phyloP scores from a whole-genome alignment of 305 asterid species.

The Salvia sclarea region DNA sequence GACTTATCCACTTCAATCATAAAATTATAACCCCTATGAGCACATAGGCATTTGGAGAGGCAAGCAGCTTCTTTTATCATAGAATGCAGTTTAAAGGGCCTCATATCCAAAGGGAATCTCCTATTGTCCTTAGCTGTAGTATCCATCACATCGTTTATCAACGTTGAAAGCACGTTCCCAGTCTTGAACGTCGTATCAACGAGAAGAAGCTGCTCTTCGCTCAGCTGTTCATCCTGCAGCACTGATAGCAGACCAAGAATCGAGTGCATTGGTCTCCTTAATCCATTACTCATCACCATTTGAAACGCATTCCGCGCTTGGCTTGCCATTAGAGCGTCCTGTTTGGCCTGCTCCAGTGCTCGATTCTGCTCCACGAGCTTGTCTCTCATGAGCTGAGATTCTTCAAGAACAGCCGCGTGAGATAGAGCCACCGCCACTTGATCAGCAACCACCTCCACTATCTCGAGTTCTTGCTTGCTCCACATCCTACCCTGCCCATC shows the following conservation, averaged over 20 bases:
- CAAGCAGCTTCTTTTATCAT: constrained; percentile 81
- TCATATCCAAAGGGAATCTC: constrained; percentile 66
- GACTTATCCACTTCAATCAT: constrained; percentile 61
- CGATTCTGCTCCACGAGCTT: constrained; percentile 71
- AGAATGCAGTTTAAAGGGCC: constrained; percentile 62
- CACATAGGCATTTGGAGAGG: constrained; percentile 73
- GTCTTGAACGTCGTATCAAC: constrained; percentile 70
- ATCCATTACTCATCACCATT: constrained; percentile 84
- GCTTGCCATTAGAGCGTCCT: constrained; percentile 78
- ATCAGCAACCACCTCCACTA: constrained; percentile 81
- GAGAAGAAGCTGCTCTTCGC: constrained; percentile 62
- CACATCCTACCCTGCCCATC: constrained; percentile 59
- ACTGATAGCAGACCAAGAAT: constrained; percentile 74
- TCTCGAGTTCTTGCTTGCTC: constrained; percentile 74
- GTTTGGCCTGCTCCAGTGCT: constrained; percentile 74
- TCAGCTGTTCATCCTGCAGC: constrained; percentile 67
- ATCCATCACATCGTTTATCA: constrained; percentile 76
- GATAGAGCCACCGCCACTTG: constrained; percentile 96
- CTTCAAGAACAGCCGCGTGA: constrained; percentile 90
- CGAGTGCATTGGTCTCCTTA: constrained; percentile 93
- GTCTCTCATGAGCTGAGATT: constrained; percentile 84
- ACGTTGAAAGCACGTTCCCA: constrained; percentile 68
- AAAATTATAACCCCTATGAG: constrained; percentile 55
- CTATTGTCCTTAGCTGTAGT: constrained; percentile 61
- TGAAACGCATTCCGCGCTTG: constrained; percentile 80